Base-by-base conservation (phyloP, 768 basidiomycete species). In the Suillus luteus region DNA sequence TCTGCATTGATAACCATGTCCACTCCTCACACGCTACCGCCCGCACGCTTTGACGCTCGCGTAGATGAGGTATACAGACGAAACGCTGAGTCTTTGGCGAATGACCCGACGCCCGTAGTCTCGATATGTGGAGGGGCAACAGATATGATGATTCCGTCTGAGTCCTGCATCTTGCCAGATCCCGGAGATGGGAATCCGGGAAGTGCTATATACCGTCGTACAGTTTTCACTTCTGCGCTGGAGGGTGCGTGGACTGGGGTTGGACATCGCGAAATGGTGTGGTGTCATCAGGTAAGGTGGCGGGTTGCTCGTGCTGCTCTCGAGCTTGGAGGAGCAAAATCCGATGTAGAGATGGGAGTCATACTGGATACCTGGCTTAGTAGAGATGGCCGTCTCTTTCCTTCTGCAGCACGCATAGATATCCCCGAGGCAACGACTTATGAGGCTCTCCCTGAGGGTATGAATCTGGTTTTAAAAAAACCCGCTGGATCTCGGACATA, bases 251-350 rank as follows among this genome's bases (percentile, higher is more conserved):
- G 95, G 92, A 93, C 96, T 2, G 93, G 94, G 2, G 92, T 98
- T 5, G 96, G 96, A 31, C 97, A 99, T 74, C 88, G 88, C 48
- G 96, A 93, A 64, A 96, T 98, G 86, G 94, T 99, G 5, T 99
- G 97, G 97, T 99, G 97, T 72, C 93, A 98, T 75, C 97, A 99
- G 76, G 89, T 98, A 11, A 89, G 97, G 46, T 93, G 90, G 91
- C 85, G 88, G 27, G 80, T 96, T 40, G 95, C 95, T 17, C 82
- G 92, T 60, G 86, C 88, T 22, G 88, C 88, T 31, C 77, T 98
- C 7, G 92, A 93, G 69, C 77, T 92, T 12, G 83, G 83, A 2
- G 71, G 66, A n/a, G 62, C 70, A 6, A 43, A 62, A 3, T 69
- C 74, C 9, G 67, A 76, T 0, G 55, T 59, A 33, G 72, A 68